A percentile compares a stretch with the other conserved stretches of the same genome.
Conservation (phyloP, 768 basidiomycete genomes). For the Podaxis pistillaris region DNA sequence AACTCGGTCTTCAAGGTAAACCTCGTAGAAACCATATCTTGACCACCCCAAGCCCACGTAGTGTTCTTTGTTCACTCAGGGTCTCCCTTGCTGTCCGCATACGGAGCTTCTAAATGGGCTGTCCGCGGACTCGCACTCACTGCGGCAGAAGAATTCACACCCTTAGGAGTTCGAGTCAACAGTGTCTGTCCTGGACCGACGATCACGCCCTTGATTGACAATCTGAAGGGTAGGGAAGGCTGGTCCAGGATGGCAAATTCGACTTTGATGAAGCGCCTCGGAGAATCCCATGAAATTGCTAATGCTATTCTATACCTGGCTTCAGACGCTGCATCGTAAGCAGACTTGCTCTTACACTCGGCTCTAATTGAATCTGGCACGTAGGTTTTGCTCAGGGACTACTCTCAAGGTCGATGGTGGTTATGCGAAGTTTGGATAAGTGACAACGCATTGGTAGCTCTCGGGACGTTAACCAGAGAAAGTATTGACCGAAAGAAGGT, state of each 20-base stretch:
- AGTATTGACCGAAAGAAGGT: no score
- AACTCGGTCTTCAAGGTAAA: constrained; percentile 21
- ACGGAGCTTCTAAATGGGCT: constrained; percentile 20
- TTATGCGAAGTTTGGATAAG: constrained; percentile 19
- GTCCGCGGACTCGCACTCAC: constrained; percentile 19
- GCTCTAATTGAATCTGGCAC: background rate
- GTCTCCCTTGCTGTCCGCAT: constrained; percentile 18
- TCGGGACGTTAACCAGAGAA: no score
- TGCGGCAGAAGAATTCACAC: constrained; percentile 19
- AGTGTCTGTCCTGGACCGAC: constrained; percentile 19
- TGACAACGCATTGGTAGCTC: no score
- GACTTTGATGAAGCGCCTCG: constrained; percentile 17
- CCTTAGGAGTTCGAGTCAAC: constrained; percentile 19
- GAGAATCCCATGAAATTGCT: constrained; percentile 18
- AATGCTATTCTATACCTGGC: constrained; percentile 18
- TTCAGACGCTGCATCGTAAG: constrained; percentile 16
- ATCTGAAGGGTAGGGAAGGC: constrained; percentile 10
- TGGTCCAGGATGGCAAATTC: constrained; percentile 16
- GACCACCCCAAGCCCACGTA: no score
- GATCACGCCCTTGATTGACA: constrained; percentile 17
- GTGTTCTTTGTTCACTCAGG: constrained; percentile 1
- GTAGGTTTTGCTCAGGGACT: constrained; percentile 17
- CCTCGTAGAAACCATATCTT: background rate
- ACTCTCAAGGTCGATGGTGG: constrained; percentile 21
- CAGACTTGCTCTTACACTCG: background rate